phyloP scores from a whole-genome alignment of 2,329 filamentous ascomycete genomes.

The Fusarium verticillioides region DNA sequence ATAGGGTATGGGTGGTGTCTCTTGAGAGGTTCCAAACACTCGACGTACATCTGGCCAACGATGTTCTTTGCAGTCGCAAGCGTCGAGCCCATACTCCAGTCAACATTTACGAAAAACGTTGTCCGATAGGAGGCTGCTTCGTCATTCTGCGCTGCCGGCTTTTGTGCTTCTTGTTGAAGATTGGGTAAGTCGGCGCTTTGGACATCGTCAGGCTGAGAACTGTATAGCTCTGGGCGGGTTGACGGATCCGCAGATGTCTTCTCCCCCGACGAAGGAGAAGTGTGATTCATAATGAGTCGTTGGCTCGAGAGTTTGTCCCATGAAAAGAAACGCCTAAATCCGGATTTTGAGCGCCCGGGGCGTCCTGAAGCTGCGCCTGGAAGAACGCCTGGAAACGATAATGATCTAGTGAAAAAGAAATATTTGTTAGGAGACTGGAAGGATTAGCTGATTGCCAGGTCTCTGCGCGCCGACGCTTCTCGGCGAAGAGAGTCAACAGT shows the following conservation, averaged over 20 bases:
- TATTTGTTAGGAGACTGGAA: not conserved
- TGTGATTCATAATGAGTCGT: not conserved
- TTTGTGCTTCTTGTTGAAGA: not conserved
- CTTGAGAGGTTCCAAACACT: constrained; percentile 41
- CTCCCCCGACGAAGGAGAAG: not conserved
- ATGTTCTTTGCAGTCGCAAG: constrained; percentile 27
- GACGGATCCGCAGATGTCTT: not conserved
- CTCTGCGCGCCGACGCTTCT: not conserved
- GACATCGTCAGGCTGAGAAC: not conserved
- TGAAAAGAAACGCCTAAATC: not conserved
- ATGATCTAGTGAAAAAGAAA: not conserved
- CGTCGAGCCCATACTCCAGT: constrained; percentile 33
- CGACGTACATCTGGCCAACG: constrained; percentile 52
- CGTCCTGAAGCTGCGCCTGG: not conserved
- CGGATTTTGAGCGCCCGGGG: not conserved
- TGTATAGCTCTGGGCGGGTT: not conserved
- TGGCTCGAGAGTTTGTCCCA: not conserved
- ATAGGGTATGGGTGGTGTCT: constrained; percentile 40
- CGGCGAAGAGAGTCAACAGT: not conserved
- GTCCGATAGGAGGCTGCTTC: constrained; percentile 29
- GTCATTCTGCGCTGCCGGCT: not conserved
- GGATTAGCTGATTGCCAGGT: not conserved
- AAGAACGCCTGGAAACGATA: not conserved
- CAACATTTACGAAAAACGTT: constrained; percentile 44
- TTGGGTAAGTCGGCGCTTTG: not conserved